phyloP scores from a whole-genome alignment of 768 basidiomycete genomes.

The Lentinus tigrinus region DNA sequence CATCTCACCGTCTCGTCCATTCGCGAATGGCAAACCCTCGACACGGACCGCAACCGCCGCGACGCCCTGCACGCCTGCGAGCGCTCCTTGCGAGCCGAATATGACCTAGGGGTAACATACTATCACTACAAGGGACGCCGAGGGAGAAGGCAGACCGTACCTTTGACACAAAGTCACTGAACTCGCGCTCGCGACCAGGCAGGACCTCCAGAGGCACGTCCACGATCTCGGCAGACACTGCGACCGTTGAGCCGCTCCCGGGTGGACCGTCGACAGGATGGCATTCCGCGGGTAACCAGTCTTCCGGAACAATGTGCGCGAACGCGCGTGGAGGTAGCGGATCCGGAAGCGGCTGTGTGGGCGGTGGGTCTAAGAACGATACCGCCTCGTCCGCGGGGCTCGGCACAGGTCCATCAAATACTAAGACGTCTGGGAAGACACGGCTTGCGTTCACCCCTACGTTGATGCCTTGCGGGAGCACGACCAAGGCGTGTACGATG shows the following conservation, averaged over 20 bases:
- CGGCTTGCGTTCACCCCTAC: constrained; percentile 60
- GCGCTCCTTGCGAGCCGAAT: constrained; percentile 60
- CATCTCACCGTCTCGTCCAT: constrained; percentile 46
- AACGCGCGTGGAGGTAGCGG: constrained; percentile 75
- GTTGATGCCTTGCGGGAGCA: constrained; percentile 69
- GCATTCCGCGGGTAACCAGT: constrained; percentile 57
- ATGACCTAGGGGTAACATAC: constrained; percentile 50
- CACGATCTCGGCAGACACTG: constrained; percentile 61
- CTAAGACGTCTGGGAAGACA: constrained; percentile 73
- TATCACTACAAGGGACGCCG: not conserved
- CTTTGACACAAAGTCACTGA: constrained; percentile 76
- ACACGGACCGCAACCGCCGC: constrained; percentile 61
- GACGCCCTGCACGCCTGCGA: constrained; percentile 65
- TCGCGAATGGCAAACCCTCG: constrained; percentile 55
- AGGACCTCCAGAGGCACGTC: constrained; percentile 79
- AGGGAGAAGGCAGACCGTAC: constrained; percentile 32
- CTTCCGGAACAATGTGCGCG: constrained; percentile 67
- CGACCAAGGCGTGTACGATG: constrained; percentile 59
- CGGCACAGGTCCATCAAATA: constrained; percentile 73
- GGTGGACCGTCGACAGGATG: constrained; percentile 38
- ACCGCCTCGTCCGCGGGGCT: constrained; percentile 14
- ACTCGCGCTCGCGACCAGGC: constrained; percentile 74
- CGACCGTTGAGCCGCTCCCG: constrained; percentile 53
- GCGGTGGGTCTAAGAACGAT: constrained; percentile 27
- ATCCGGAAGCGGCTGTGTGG: constrained; percentile 53